Evolutionary conservation across 164 flowering plant species (phyloP).

Genomic region (Dillenia turbinata): DNA sequence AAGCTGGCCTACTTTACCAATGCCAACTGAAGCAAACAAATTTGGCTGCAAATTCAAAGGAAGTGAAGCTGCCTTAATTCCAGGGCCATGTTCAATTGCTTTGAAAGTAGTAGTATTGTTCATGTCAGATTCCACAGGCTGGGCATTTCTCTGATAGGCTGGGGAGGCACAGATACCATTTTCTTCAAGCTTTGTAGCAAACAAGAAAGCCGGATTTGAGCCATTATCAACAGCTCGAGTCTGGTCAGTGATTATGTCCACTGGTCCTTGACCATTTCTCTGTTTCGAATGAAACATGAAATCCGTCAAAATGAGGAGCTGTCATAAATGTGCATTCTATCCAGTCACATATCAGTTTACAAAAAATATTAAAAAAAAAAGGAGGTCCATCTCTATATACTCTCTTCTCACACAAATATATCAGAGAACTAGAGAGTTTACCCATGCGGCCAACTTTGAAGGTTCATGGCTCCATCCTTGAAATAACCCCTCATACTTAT

Average conservation of each 20-base stretch:
- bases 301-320: too few species aligned
- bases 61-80: conserved; percentile 37
- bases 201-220: conserved; percentile 42
- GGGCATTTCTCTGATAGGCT: conserved; percentile 39
- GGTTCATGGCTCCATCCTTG: conserved; percentile 64
- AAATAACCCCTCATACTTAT: conserved; percentile 54
- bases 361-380: too few species aligned
- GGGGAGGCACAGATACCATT: conserved; percentile 32
- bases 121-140: conserved; percentile 40
- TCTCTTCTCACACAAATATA: too few species aligned
- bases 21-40: conserved; percentile 26
- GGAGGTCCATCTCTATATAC: too few species aligned
- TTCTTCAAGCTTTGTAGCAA: conserved; percentile 64
- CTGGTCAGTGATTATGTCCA: conserved; percentile 43
- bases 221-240: conserved; percentile 50
- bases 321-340: too few species aligned
- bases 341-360: too few species aligned
- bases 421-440: conserved; percentile 12
- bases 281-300: conserved; percentile 19
- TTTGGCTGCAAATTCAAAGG: conserved; percentile 31
- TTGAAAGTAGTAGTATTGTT: conserved; percentile 35
- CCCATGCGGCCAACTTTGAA: conserved; percentile 65
- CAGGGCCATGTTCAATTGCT: conserved; percentile 41
- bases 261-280: conserved; percentile 81
- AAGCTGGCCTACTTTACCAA: conserved; percentile 34